Conservation (phyloP, 2,329 filamentous ascomycete species). For the Colletotrichum costaricense region DNA sequence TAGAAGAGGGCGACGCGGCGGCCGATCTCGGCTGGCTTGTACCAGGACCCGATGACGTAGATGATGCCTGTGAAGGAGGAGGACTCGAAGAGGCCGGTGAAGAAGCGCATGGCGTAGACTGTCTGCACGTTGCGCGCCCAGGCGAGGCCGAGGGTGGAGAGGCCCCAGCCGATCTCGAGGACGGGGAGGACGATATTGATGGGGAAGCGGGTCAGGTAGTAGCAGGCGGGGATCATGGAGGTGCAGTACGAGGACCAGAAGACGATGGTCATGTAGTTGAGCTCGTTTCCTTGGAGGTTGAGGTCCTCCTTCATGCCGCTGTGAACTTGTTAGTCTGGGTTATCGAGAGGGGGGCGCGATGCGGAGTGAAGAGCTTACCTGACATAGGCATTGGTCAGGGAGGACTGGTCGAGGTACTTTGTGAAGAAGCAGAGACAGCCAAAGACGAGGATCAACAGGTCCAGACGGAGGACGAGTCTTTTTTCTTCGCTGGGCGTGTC, state of each 20-base stretch:
- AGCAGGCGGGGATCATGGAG: slow-evolving; percentile 53
- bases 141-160: slow-evolving; percentile 44
- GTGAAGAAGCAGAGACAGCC: slow-evolving; percentile 53
- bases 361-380: slow-evolving; percentile 38
- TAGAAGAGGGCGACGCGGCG: slow-evolving; percentile 63
- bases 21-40: slow-evolving; percentile 51
- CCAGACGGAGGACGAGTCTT: slow-evolving; percentile 48
- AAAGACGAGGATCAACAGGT: slow-evolving; percentile 50
- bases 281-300: slow-evolving; percentile 47
- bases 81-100: slow-evolving; percentile 54
- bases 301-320: slow-evolving; percentile 53
- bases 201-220: slow-evolving; percentile 51
- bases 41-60: slow-evolving; percentile 58
- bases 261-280: slow-evolving; percentile 44
- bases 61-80: slow-evolving; percentile 41
- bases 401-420: slow-evolving; percentile 51
- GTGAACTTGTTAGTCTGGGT: neutral
- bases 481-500: slow-evolving; percentile 47
- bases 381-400: slow-evolving; percentile 51
- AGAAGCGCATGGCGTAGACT: slow-evolving; percentile 55
- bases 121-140: slow-evolving; percentile 46
- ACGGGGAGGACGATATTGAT: slow-evolving; percentile 45
- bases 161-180: slow-evolving; percentile 46
- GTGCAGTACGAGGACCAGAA: slow-evolving; percentile 53
- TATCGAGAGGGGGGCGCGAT: neutral